phyloP scores from a whole-genome alignment of 2,329 filamentous ascomycete genomes.

The Trichophyton simii region DNA sequence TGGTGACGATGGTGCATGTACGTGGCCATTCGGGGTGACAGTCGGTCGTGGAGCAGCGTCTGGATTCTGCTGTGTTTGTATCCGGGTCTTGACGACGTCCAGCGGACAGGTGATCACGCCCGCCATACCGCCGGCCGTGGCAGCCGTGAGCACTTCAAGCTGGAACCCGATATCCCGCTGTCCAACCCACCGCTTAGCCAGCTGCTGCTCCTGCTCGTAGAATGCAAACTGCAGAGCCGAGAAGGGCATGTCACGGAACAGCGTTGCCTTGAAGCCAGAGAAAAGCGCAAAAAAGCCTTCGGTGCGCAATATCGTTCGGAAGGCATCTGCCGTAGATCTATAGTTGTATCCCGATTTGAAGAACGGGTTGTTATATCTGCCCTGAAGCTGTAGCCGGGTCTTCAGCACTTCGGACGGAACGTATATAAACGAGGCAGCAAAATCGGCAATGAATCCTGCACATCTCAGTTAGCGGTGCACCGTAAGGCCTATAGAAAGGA shows the following conservation, averaged over 20 bases:
- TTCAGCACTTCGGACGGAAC: constrained; percentile 97
- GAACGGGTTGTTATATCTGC: constrained; percentile 85
- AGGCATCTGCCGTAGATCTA: constrained; percentile 68
- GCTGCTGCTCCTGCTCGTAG: constrained; percentile 82
- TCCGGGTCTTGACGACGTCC: constrained; percentile 91
- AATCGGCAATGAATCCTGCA: constrained; percentile 77
- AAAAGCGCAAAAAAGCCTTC: constrained; percentile 83
- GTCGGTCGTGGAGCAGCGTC: constrained; percentile 16
- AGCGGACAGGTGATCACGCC: constrained; percentile 91
- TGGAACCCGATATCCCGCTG: constrained; percentile 73
- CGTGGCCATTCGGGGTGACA: constrained; percentile 11
- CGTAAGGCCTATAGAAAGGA: background rate
- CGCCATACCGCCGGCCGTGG: constrained; percentile 78
- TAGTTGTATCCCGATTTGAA: constrained; percentile 97
- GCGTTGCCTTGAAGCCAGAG: constrained; percentile 91
- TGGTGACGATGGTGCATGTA: constrained; percentile 13
- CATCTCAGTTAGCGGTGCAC: background rate
- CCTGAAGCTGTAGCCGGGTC: constrained; percentile 90
- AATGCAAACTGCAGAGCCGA: constrained; percentile 96
- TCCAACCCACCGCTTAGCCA: constrained; percentile 66
- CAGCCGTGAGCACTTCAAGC: constrained; percentile 79
- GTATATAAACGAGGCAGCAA: constrained; percentile 84
- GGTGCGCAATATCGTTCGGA: constrained; percentile 65
- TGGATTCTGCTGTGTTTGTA: constrained; percentile 77
- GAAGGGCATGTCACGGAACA: constrained; percentile 88